Percentiles rank a stretch among this genome's conserved stretches.
Evolutionary conservation across 345 rosid genomes (phyloP).

Genomic region (Boechera divaricarpa): DNA sequence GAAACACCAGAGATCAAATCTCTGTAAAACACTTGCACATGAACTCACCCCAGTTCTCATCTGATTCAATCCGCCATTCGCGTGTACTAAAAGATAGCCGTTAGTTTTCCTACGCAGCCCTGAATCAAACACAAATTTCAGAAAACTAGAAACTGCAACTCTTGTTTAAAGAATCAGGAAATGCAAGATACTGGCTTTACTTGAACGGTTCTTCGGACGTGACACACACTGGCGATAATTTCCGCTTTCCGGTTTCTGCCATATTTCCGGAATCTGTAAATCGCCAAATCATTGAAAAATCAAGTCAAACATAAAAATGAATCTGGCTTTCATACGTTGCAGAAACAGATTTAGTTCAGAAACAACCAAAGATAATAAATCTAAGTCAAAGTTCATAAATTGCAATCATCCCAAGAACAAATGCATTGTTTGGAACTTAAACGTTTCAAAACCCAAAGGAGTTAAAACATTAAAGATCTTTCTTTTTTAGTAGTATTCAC

Average conservation of each 20-base stretch:
- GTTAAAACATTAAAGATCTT: slow-evolving; percentile 20
- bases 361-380: not conserved
- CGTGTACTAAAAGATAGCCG: slow-evolving; percentile 90
- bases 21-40: not conserved
- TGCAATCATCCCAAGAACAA: slow-evolving; percentile 16
- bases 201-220: slow-evolving; percentile 62
- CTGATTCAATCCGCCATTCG: slow-evolving; percentile 98
- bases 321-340: slow-evolving; percentile 8
- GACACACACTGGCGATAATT: slow-evolving; percentile 61
- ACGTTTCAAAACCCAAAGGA: not conserved
- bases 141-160: slow-evolving; percentile 1
- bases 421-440: slow-evolving; percentile 8
- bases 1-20: slow-evolving; percentile 10
- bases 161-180: not conserved
- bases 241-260: slow-evolving; percentile 88
- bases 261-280: slow-evolving; percentile 74
- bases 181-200: slow-evolving; percentile 47
- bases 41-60: slow-evolving; percentile 95
- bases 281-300: not conserved
- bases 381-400: slow-evolving; percentile 33
- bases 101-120: slow-evolving; percentile 57
- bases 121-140: slow-evolving; percentile 32
- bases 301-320: not conserved
- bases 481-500: not conserved
- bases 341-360: slow-evolving; percentile 23